Evolutionary conservation across 164 flowering plant species (phyloP).

Genomic region (Houttuynia cordata): DNA sequence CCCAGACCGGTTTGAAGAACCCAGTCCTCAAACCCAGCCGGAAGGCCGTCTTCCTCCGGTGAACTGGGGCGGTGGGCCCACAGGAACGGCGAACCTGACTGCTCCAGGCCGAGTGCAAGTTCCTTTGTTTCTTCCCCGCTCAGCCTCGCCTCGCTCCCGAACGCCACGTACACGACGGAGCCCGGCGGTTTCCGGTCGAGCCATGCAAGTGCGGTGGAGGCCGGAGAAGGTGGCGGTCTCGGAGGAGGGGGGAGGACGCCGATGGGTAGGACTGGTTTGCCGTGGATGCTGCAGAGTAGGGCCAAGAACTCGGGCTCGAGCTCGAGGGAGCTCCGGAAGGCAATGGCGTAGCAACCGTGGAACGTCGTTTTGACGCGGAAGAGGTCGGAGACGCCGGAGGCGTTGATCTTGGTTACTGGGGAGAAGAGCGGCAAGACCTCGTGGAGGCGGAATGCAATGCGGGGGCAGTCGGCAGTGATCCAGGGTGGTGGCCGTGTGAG

Average conservation of each 20-base stretch:
- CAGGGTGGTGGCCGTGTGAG: background rate
- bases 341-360: background rate
- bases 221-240: background rate
- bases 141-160: conserved; percentile 28
- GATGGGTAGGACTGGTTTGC: conserved; percentile 13
- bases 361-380: background rate
- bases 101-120: conserved; percentile 22
- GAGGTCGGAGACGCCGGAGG: conserved; percentile 8
- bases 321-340: conserved; percentile 7
- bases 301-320: conserved; percentile 8
- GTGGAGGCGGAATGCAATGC: background rate
- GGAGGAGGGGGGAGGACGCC: conserved; percentile 6
- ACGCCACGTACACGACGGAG: conserved; percentile 24
- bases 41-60: conserved; percentile 8
- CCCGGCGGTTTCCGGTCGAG: conserved; percentile 20
- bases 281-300: conserved; percentile 5
- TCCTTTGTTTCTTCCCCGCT: conserved; percentile 18
- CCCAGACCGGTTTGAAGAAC: conserved; percentile 12
- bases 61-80: conserved; percentile 23
- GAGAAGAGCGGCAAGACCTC: conserved; percentile 3
- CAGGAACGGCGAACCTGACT: conserved; percentile 21
- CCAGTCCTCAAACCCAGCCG: conserved; percentile 15
- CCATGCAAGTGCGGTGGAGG: conserved; percentile 15
- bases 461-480: conserved; percentile 1
- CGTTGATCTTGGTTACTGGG: background rate